Conservation (phyloP, 768 basidiomycete genomes). For the Russula abietina region DNA sequence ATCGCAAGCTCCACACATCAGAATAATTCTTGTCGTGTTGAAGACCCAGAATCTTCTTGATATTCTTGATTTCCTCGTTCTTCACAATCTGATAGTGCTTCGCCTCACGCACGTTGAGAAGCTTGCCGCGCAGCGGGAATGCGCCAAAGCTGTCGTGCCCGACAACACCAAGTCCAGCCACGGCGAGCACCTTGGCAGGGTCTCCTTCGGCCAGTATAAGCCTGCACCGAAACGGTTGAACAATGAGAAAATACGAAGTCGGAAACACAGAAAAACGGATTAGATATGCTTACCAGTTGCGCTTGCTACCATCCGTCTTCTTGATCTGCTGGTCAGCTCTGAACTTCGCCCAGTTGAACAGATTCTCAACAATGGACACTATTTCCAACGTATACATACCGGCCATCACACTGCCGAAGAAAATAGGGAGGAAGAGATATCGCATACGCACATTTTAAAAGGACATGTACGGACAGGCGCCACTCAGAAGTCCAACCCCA, state of each 20-base stretch:
- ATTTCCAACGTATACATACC: too few relatives aligned
- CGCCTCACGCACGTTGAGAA: constrained; percentile 96
- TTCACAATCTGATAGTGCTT: constrained; percentile 95
- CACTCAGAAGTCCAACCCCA: too few relatives aligned
- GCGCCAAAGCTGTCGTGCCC: constrained; percentile 97
- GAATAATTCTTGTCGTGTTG: constrained; percentile 90
- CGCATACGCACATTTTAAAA: too few relatives aligned
- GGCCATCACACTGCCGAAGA: too few relatives aligned
- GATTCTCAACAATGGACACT: constrained; percentile 82
- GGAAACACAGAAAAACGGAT: neutral
- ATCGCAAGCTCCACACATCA: constrained; percentile 62
- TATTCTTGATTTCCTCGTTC: constrained; percentile 93
- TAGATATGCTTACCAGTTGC: constrained; percentile 55
- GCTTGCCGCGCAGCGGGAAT: constrained; percentile 96
- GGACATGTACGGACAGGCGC: too few relatives aligned
- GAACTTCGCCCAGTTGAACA: constrained; percentile 92
- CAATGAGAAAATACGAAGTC: neutral
- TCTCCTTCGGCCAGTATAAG: constrained; percentile 98
- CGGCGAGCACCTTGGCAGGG: constrained; percentile 94
- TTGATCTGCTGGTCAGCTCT: constrained; percentile 95
- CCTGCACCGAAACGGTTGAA: constrained; percentile 71
- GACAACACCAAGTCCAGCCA: constrained; percentile 90
- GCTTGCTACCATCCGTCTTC: constrained; percentile 90
- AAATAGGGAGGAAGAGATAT: too few relatives aligned
- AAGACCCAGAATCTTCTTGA: constrained; percentile 97